Conservation (phyloP, 768 basidiomycete species). For the Sporobolomyces phaffii region DNA sequence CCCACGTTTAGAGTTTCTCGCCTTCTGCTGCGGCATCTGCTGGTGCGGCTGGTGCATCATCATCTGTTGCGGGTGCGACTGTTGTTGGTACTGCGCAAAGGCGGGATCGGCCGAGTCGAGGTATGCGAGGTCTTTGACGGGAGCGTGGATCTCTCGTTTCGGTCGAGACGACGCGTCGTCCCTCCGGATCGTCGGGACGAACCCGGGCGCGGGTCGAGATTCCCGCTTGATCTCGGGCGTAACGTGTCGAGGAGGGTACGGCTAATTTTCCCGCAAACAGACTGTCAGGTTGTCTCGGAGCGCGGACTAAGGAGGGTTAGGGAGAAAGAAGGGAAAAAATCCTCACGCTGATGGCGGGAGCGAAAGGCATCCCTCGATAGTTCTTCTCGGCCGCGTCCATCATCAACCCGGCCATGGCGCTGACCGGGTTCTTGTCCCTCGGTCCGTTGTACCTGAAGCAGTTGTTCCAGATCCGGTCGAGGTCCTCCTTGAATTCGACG, state of each 20-base stretch:
- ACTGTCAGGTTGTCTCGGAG: no score
- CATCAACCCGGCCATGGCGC: constrained; percentile 70
- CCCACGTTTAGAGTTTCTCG: constrained; percentile 42
- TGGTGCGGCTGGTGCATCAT: not conserved
- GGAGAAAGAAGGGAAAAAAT: constrained; percentile 13
- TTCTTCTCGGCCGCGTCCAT: constrained; percentile 82
- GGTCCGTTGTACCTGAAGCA: constrained; percentile 87
- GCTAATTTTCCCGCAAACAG: no score
- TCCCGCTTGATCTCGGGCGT: constrained; percentile 11
- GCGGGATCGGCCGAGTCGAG: constrained; percentile 44
- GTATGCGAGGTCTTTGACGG: constrained; percentile 84
- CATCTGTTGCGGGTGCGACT: constrained; percentile 36
- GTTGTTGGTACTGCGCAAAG: constrained; percentile 46
- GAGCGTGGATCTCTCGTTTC: constrained; percentile 95
- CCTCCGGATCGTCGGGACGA: constrained; percentile 71
- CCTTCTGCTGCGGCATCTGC: not conserved
- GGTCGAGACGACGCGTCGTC: constrained; percentile 59
- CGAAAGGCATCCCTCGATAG: constrained; percentile 71
- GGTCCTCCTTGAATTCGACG: constrained; percentile 76
- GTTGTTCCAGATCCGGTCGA: constrained; percentile 82
- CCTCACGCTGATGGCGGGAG: constrained; percentile 46
- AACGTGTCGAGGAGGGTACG: constrained; percentile 29
- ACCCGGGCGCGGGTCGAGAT: constrained; percentile 10
- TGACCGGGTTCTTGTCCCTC: constrained; percentile 62
- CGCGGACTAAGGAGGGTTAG: no score